phyloP scores from a whole-genome alignment of 441 rosid species.

The Daphne laureola region DNA sequence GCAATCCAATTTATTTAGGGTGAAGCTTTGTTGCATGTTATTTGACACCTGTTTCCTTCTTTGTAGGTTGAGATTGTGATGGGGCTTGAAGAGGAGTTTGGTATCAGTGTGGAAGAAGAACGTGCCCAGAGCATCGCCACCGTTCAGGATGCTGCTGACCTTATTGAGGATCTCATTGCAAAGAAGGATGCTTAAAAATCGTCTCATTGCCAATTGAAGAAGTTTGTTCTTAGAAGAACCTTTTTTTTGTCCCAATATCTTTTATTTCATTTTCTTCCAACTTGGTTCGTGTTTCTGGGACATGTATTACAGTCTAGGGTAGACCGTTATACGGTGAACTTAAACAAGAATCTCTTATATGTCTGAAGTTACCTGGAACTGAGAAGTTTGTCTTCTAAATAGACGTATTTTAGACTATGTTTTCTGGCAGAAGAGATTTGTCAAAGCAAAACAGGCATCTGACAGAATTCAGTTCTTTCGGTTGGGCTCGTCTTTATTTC shows the following conservation, averaged over 20 bases:
- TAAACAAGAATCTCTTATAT: not conserved
- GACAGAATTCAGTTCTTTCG: too few relatives aligned
- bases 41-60: not conserved
- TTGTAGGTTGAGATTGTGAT: constrained; percentile 78
- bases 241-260: constrained; percentile 2
- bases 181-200: constrained; percentile 18
- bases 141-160: constrained; percentile 75
- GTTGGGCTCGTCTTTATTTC: too few relatives aligned
- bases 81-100: constrained; percentile 74
- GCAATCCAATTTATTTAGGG: too few relatives aligned
- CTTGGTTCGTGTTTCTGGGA: constrained; percentile 10
- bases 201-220: not conserved
- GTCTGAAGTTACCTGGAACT: not conserved
- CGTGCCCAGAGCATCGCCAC: constrained; percentile 56
- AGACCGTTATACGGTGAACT: too few relatives aligned
- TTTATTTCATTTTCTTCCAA: not conserved
- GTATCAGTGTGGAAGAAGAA: constrained; percentile 58
- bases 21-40: too few relatives aligned
- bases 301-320: too few relatives aligned
- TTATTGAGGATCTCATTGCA: constrained; percentile 49
- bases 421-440: too few relatives aligned
- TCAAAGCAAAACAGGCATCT: too few relatives aligned
- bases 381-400: too few relatives aligned
- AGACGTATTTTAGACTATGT: too few relatives aligned
- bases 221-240: not conserved